Base-by-base conservation (phyloP, 345 rosid genomes). In the Brassica incana region DNA sequence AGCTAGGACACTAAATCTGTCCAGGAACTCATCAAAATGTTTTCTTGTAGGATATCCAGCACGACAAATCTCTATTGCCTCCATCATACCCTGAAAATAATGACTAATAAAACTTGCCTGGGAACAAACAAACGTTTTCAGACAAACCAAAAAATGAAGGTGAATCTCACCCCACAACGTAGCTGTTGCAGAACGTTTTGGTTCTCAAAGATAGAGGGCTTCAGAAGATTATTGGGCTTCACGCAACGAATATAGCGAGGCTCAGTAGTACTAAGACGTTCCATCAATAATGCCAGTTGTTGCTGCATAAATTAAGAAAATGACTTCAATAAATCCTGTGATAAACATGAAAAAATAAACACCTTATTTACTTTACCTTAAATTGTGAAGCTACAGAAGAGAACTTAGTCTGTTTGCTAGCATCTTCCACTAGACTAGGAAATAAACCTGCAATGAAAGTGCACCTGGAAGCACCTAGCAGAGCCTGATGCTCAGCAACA, bases 161-260 rank as follows among this genome's bases (percentile, higher is more conserved):
- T n/a, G 20, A 62, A 74, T 80, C 78, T 90, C 83, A 95, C 99
- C 99, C 99, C 99, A 87, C 99, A 95, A 4, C 90, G 88, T 61
- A 95, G 91, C 78, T 92, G 98, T 77, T 95, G 99, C 62, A 92
- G 88, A 80, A 88, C 82, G 81, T 84, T 92, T 85, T 89, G 88
- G 80, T 85, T 91, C 89, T 95, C 98, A 81, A 92, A 95, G 77
- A 91, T 91, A 27, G 92, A 74, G 7, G 97, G 99, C 88, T 92
- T 95, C 58, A 95, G 92, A 82, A 95, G 89, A 85, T 91, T 92
- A 78, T 95, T 95, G 77, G 99, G 99, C 88, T 95, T 95, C 71
- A 92, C 94, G 77, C 99, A 95, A 15, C 98, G 97, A 77, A 95
- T 91, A 82, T 95, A 95, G 87, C 85, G 99, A 67, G 98, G 99